phyloP scores from a whole-genome alignment of 2,329 filamentous ascomycete species.

The Neodidymelliopsis sp. region DNA sequence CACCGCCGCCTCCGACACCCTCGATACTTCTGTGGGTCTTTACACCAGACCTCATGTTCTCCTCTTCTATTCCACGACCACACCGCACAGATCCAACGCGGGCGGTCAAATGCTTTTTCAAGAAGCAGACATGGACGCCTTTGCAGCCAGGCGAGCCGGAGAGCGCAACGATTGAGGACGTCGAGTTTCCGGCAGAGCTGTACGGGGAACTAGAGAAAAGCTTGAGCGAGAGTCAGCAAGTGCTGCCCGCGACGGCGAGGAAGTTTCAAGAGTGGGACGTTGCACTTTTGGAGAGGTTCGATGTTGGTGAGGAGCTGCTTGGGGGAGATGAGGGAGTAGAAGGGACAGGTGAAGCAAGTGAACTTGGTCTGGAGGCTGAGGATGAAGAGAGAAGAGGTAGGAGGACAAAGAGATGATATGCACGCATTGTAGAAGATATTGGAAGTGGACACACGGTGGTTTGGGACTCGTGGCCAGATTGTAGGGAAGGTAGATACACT shows the following conservation, averaged over 20 bases:
- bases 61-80: slow-evolving; percentile 50
- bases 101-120: slow-evolving; percentile 67
- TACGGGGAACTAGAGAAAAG: slow-evolving; percentile 55
- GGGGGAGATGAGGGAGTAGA: slow-evolving; percentile 1
- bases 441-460: too few species aligned
- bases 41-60: slow-evolving; percentile 65
- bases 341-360: slow-evolving; percentile 1
- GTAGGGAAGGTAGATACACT: too few species aligned
- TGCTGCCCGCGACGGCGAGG: slow-evolving; percentile 65
- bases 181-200: slow-evolving; percentile 60
- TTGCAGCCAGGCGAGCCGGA: slow-evolving; percentile 44
- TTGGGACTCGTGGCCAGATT: too few species aligned
- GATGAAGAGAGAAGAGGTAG: slow-evolving; percentile 6
- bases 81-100: slow-evolving; percentile 51
- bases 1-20: slow-evolving; percentile 13
- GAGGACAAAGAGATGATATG: neutral
- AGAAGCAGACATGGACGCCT: slow-evolving; percentile 40
- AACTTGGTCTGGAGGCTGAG: neutral
- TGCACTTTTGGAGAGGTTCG: slow-evolving; percentile 66
- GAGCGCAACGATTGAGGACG: slow-evolving; percentile 58
- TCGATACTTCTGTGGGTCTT: slow-evolving; percentile 64
- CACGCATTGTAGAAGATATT: too few species aligned
- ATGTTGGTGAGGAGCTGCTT: slow-evolving; percentile 26
- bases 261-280: slow-evolving; percentile 72
- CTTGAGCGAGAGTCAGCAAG: slow-evolving; percentile 58